These are phyloP conservation scores for Pyronema domesticum DNA, from an alignment of 495 filamentous ascomycete species.

Conservation along the genomic window DNA sequence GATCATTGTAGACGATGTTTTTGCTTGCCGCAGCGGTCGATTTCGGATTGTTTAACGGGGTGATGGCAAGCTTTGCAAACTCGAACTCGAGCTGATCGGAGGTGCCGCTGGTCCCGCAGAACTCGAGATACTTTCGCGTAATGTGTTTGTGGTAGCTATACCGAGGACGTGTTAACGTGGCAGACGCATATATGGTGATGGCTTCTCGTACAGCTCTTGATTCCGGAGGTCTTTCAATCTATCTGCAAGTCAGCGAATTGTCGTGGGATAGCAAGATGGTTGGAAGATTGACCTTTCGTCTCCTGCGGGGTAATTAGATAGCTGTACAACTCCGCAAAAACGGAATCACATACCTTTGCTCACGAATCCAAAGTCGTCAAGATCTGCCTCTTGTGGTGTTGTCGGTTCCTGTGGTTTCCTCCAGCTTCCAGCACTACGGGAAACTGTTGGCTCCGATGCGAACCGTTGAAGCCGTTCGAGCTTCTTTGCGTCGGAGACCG, in stretches of 20 bases:
- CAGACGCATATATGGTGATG: not conserved
- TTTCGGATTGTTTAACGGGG: slow-evolving; percentile 12
- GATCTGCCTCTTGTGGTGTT: not conserved
- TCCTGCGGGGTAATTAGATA: slow-evolving; percentile 9
- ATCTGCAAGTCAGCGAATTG: slow-evolving; percentile 1
- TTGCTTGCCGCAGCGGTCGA: slow-evolving; percentile 11
- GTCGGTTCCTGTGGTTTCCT: not conserved
- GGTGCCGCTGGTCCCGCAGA: slow-evolving; percentile 52
- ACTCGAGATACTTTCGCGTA: slow-evolving; percentile 66
- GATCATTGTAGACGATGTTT: slow-evolving; percentile 24
- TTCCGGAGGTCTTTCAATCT: slow-evolving; percentile 19
- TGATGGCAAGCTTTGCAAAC: slow-evolving; percentile 46
- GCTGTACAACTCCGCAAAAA: not conserved
- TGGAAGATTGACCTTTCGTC: slow-evolving; percentile 17
- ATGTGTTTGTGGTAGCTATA: slow-evolving; percentile 64
- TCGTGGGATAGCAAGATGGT: not conserved
- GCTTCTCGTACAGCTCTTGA: slow-evolving; percentile 16
- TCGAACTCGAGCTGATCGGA: slow-evolving; percentile 52
- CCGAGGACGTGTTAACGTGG: slow-evolving; percentile 1
- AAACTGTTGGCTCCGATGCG: not conserved
- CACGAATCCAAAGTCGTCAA: slow-evolving; percentile 22
- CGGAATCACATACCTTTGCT: slow-evolving; percentile 17
- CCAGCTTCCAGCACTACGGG: not conserved
- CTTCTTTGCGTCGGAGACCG: slow-evolving; percentile 1
- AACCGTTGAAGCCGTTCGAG: slow-evolving; percentile 4